Evolutionary conservation across 257 asterid genomes (phyloP).

Genomic region (Solanum okadae): DNA sequence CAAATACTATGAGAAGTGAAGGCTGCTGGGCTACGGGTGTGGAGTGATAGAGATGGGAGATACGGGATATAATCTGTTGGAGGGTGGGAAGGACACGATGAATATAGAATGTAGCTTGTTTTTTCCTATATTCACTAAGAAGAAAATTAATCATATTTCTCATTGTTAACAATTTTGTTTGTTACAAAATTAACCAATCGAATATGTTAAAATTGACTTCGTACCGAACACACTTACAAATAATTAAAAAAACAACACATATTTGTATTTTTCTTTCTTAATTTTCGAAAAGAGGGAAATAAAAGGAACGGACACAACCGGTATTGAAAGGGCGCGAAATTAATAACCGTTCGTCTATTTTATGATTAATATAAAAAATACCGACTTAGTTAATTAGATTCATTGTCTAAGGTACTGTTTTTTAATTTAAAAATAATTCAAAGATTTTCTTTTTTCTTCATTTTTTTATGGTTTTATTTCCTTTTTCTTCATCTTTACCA

Average conservation of each 20-base stretch:
- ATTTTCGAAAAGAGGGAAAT: neutral
- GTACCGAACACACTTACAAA: neutral
- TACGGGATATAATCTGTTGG: fast-evolving
- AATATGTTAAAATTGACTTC: neutral
- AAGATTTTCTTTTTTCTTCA: neutral
- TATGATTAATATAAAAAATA: neutral
- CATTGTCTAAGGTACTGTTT: neutral
- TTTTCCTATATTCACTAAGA: no score
- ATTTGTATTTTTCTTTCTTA: neutral
- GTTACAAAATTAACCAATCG: neutral
- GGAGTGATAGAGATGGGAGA: neutral
- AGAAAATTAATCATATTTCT: neutral
- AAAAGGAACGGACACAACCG: neutral
- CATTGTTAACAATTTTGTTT: neutral
- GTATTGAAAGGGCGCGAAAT: neutral
- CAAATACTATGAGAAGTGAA: neutral
- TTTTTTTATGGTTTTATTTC: neutral
- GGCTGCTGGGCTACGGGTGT: neutral
- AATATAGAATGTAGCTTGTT: neutral
- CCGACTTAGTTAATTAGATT: neutral
- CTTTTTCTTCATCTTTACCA: neutral
- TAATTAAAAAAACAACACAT: neutral
- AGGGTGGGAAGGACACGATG: neutral
- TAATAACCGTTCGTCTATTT: neutral
- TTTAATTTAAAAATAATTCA: neutral